A percentile compares a stretch with the other conserved stretches of the same genome.
Evolutionary conservation across 1,284 basidiomycete species (phyloP).

Genomic region (Marasmius sp.): DNA sequence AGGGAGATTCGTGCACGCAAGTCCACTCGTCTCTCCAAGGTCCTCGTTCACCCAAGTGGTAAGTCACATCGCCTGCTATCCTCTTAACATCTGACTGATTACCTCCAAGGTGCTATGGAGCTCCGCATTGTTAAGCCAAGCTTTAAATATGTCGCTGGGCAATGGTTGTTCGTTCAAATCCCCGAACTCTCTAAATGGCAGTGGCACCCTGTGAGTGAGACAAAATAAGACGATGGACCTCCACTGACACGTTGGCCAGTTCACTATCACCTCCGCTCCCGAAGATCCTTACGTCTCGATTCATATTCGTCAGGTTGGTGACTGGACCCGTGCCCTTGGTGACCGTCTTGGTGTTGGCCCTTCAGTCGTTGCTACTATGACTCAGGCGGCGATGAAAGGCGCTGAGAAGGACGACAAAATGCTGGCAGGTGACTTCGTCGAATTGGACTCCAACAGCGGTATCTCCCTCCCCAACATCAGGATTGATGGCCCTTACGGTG

Average conservation of each 20-base stretch:
- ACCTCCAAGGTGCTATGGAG: constrained; percentile 75
- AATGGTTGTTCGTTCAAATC: constrained; percentile 89
- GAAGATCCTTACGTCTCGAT: constrained; percentile 88
- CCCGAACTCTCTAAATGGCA: constrained; percentile 82
- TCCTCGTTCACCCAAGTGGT: constrained; percentile 81
- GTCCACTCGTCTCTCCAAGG: constrained; percentile 76
- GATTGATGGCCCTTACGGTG: constrained; percentile 87
- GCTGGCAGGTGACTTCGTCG: constrained; percentile 75
- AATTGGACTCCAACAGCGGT: constrained; percentile 57
- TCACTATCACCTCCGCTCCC: constrained; percentile 91
- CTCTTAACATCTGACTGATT: constrained; percentile 12
- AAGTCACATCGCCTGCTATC: constrained; percentile 24
- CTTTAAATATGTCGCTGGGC: constrained; percentile 86
- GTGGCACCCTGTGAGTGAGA: constrained; percentile 80
- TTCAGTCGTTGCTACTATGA: constrained; percentile 71
- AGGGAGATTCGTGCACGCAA: constrained; percentile 77
- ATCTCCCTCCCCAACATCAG: constrained; percentile 68
- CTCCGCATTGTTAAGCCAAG: constrained; percentile 85
- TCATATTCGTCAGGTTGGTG: constrained; percentile 89
- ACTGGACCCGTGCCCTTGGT: constrained; percentile 81
- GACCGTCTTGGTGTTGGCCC: constrained; percentile 81
- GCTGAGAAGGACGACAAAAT: constrained; percentile 60
- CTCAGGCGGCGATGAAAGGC: constrained; percentile 72
- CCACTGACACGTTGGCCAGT: constrained; percentile 41
- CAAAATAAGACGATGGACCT: background rate